These are phyloP conservation scores for Mitragyna speciosa DNA, from an alignment of 257 asterid genomes.

Conservation along the genomic window DNA sequence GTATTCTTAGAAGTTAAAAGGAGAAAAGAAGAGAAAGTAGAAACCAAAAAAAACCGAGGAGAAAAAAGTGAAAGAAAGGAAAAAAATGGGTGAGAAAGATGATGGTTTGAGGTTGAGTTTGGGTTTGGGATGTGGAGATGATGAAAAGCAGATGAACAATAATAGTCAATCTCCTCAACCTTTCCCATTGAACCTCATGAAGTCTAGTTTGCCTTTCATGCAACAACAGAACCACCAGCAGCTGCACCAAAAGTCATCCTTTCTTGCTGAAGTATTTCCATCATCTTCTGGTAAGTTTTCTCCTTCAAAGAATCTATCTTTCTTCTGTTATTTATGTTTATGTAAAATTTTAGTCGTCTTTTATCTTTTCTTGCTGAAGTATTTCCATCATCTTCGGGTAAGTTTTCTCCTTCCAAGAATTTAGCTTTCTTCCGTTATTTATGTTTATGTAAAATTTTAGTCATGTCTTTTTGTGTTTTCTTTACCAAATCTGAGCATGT, in stretches of 20 bases:
- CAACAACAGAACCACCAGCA: slow-evolving; percentile 19
- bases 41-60: neutral
- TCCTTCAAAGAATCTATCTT: neutral
- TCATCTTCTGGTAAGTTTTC: slow-evolving; percentile 48
- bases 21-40: slow-evolving; percentile 5
- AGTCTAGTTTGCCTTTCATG: slow-evolving; percentile 47
- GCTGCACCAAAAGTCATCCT: slow-evolving; percentile 15
- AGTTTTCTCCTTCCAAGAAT: neutral
- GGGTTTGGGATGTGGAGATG: slow-evolving; percentile 53
- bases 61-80: neutral
- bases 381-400: slow-evolving; percentile 53
- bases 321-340: neutral
- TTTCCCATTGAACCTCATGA: slow-evolving; percentile 52
- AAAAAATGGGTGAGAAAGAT: slow-evolving; percentile 52
- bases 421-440: neutral
- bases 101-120: slow-evolving; percentile 67
- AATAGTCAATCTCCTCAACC: slow-evolving; percentile 21
- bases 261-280: slow-evolving; percentile 37
- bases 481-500: slow-evolving; percentile 10
- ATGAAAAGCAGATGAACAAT: neutral
- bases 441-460: neutral
- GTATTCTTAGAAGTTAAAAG: neutral
- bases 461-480: neutral
- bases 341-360: neutral
- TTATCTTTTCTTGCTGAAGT: slow-evolving; percentile 32